These are phyloP conservation scores for Tetracladium setigerum DNA, from an alignment of 495 filamentous ascomycete genomes.

Conservation along the genomic window DNA sequence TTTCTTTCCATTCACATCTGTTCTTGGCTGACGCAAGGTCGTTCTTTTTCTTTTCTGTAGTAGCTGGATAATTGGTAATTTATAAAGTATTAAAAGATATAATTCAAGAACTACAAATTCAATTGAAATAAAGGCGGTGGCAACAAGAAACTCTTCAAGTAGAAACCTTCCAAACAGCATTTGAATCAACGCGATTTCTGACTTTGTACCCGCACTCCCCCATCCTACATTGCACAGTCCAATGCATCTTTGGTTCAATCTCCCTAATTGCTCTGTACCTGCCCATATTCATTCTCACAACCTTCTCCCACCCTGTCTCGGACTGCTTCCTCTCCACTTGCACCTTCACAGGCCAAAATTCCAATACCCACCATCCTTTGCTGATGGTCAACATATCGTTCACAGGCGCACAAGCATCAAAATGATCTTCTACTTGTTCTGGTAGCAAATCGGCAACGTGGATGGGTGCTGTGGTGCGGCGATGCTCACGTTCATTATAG, in stretches of 20 bases:
- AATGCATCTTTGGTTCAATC: slow-evolving; percentile 29
- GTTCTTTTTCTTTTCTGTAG: too few relatives aligned
- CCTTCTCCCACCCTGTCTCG: slow-evolving; percentile 25
- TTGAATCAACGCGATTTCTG: slow-evolving; percentile 17
- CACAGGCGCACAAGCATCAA: slow-evolving; percentile 24
- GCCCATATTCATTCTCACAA: slow-evolving; percentile 24
- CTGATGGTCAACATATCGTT: slow-evolving; percentile 25
- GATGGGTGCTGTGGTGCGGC: not conserved
- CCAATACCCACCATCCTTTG: slow-evolving; percentile 31
- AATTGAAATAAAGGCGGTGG: not conserved
- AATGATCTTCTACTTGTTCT: slow-evolving; percentile 29
- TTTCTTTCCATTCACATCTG: too few relatives aligned
- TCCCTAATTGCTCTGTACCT: slow-evolving; percentile 23
- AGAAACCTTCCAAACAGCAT: slow-evolving; percentile 9
- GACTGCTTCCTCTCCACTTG: slow-evolving; percentile 13
- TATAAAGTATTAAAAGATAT: too few relatives aligned
- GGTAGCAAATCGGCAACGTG: slow-evolving; percentile 16
- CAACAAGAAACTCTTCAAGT: not conserved
- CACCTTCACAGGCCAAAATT: slow-evolving; percentile 32
- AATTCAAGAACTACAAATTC: not conserved
- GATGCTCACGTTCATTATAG: not conserved
- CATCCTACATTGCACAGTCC: slow-evolving; percentile 26
- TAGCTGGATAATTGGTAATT: too few relatives aligned
- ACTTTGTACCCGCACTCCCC: slow-evolving; percentile 19
- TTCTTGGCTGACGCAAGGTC: too few relatives aligned